Base-by-base conservation (phyloP, 805 yeast species). In the Metschnikowia shivogae region DNA sequence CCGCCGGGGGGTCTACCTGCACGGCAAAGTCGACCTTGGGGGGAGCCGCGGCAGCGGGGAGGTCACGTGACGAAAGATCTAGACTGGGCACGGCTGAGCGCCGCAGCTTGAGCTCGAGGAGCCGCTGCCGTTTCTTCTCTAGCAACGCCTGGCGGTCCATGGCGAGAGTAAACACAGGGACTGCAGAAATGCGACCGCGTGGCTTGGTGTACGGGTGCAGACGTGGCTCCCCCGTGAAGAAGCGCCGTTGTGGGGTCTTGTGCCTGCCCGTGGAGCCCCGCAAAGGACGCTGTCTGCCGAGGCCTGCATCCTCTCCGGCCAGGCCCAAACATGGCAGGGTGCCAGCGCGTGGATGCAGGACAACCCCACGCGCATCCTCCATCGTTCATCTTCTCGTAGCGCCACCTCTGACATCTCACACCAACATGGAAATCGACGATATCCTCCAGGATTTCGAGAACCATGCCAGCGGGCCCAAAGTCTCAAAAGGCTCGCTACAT, bases 401-500 rank as follows among this genome's bases (percentile, higher is more conserved):
- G 26, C 26, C 26, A 22, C 26, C 4, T n/a, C 12, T 12, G 31
- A 29, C 7, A 19, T 17, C 36, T 11, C 36, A 33, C 5, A 29
- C 12, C 17, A 58, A 64, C 32, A 76, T 80, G 68, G 80, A 84
- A 52, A 81, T 85, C 50, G 86, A 84, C 46, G 92, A 84, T 56
- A 84, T 84, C 50, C 67, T 86, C 38, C 73, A 74, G 37, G 89
- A 84, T 46, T 78, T 86, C 47, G 89, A 84, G 48, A 48, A 44
- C 32, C 56, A 50, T 43, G 59, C 44, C 36, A 68, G 51, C 57
- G 14, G 59, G 63, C 13, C 77, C 12, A 20, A 20, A 7, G 29
- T 39, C 2, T 27, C 40, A 8, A 37, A 27, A 28, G 30, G 34
- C 24, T 33, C 42, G 17, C 43, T 82, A 43, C 59, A 74, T 26